A percentile compares a stretch with the other conserved stretches of the same genome.
These are phyloP conservation scores for Zelonia costaricensis DNA, from an alignment of 208 protist species.

Conservation along the genomic window DNA sequence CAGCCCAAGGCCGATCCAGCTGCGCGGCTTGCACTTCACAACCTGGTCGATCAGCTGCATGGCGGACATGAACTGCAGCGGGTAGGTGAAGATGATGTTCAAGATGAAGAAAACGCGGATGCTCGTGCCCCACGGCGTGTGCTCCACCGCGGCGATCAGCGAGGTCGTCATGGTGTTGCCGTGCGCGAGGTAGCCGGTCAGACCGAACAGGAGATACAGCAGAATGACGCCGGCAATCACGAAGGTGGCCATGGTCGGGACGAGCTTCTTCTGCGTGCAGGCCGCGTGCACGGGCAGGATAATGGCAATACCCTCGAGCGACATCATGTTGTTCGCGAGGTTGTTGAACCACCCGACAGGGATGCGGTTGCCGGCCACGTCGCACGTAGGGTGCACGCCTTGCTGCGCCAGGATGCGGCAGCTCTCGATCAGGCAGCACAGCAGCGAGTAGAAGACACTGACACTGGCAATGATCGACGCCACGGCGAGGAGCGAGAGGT, in stretches of 20 bases:
- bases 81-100: slow-evolving; percentile 76
- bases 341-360: slow-evolving; percentile 66
- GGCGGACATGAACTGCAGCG: slow-evolving; percentile 78
- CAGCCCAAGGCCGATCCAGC: slow-evolving; percentile 49
- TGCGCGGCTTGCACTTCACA: slow-evolving; percentile 47
- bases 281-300: slow-evolving; percentile 71
- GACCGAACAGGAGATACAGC: slow-evolving; percentile 64
- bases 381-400: slow-evolving; percentile 20
- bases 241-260: slow-evolving; percentile 52
- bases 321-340: slow-evolving; percentile 78
- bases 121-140: slow-evolving; percentile 51
- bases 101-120: slow-evolving; percentile 44
- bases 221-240: slow-evolving; percentile 48
- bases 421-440: slow-evolving; percentile 40
- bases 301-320: slow-evolving; percentile 75
- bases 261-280: slow-evolving; percentile 58
- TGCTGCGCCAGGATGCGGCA: slow-evolving; percentile 26
- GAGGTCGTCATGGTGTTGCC: slow-evolving; percentile 43
- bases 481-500: slow-evolving; percentile 57
- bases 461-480: slow-evolving; percentile 62
- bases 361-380: slow-evolving; percentile 30
- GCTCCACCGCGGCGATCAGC: slow-evolving; percentile 37
- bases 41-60: slow-evolving; percentile 73
- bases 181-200: slow-evolving; percentile 73
- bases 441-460: slow-evolving; percentile 58